These are phyloP conservation scores for Triticum dicoccoides DNA, from an alignment of 176 grass and related monocot species.

Conservation along the genomic window DNA sequence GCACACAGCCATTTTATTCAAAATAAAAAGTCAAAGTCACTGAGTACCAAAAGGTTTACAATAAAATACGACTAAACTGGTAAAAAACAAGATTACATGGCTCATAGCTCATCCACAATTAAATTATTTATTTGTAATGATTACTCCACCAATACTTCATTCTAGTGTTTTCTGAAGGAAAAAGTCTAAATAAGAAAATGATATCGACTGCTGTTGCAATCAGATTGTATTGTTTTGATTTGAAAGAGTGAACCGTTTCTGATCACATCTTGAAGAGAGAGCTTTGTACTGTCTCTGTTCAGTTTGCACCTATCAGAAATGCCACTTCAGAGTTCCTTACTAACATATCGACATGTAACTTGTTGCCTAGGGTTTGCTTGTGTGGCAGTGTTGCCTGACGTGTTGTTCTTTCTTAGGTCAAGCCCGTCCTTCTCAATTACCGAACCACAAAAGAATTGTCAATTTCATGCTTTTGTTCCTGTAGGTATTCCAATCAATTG, in stretches of 20 bases:
- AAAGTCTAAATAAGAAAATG: neutral
- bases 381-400: neutral
- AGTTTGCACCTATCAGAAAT: conserved; percentile 15
- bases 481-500: neutral
- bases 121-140: neutral
- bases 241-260: neutral
- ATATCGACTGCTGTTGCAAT: neutral
- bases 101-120: too few species aligned
- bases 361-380: neutral
- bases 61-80: too few species aligned
- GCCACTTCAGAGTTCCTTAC: neutral
- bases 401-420: neutral
- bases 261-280: conserved; percentile 8
- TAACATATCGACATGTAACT: neutral
- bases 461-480: neutral
- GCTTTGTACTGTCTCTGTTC: conserved; percentile 9
- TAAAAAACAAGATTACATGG: too few species aligned
- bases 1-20: too few species aligned
- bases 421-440: neutral
- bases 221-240: conserved; percentile 4
- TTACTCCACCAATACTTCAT: neutral
- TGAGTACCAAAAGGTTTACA: too few species aligned
- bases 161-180: neutral
- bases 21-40: too few species aligned
- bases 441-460: neutral